These are phyloP conservation scores for Penicillium pancosmium DNA, from an alignment of 495 filamentous ascomycete species.

Conservation along the genomic window DNA sequence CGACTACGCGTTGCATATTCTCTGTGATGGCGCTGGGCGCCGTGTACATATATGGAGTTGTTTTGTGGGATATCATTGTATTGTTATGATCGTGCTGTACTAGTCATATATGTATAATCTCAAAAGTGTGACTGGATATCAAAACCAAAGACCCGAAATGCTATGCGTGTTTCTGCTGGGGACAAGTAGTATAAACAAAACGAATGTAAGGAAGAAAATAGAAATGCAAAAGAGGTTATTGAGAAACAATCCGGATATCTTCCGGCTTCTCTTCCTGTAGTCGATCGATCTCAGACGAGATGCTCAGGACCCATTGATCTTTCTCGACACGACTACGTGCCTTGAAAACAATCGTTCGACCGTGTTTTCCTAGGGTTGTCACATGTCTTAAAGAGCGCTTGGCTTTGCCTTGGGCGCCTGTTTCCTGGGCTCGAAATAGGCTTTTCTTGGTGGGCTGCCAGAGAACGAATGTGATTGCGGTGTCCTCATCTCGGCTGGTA, in stretches of 20 bases:
- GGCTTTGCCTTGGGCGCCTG: slow-evolving; percentile 44
- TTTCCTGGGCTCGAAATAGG: slow-evolving; percentile 58
- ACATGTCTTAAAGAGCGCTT: slow-evolving; percentile 52
- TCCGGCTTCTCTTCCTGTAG: slow-evolving; percentile 56
- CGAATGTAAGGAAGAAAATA: slow-evolving; percentile 4
- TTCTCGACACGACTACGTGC: slow-evolving; percentile 70
- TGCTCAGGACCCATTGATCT: slow-evolving; percentile 75
- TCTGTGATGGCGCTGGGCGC: neutral
- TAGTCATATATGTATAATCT: slow-evolving; percentile 6
- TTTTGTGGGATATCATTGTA: slow-evolving; percentile 26
- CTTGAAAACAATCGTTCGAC: slow-evolving; percentile 71
- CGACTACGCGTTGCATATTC: neutral
- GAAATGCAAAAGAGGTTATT: slow-evolving; percentile 14
- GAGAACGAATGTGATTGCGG: slow-evolving; percentile 71
- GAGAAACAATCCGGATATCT: slow-evolving; percentile 61
- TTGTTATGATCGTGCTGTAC: slow-evolving; percentile 11
- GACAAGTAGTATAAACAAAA: neutral
- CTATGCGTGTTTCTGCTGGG: slow-evolving; percentile 3
- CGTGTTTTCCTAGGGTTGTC: slow-evolving; percentile 60
- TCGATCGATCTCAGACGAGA: slow-evolving; percentile 73
- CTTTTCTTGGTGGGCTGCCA: slow-evolving; percentile 67
- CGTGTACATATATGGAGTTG: slow-evolving; percentile 13
- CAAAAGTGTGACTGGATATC: neutral
- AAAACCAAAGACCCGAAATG: slow-evolving; percentile 10
- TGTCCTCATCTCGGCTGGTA: slow-evolving; percentile 71